These are phyloP conservation scores for Ganoderma multipileum DNA, from an alignment of 1,284 basidiomycete species.

Conservation along the genomic window DNA sequence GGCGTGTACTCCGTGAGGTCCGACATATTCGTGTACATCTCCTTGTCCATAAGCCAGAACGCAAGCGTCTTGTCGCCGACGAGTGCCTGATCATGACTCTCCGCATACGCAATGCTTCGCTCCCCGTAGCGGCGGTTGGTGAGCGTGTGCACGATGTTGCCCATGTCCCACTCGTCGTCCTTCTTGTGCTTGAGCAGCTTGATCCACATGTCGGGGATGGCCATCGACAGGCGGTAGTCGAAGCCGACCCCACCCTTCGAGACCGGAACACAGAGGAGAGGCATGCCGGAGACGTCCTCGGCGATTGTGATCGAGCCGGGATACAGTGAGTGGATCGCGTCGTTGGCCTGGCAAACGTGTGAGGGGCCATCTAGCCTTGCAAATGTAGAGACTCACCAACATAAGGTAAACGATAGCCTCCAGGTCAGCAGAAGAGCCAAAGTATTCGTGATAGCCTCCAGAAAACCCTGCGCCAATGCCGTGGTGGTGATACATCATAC, in stretches of 20 bases:
- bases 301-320: constrained; percentile 90
- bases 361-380: neutral
- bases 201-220: constrained; percentile 99
- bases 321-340: constrained; percentile 84
- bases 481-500: constrained; percentile 98
- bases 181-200: constrained; percentile 93
- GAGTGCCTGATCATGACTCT: constrained; percentile 97
- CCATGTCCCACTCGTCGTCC: constrained; percentile 92
- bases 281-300: constrained; percentile 99
- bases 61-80: constrained; percentile 98
- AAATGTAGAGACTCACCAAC: constrained; percentile 69
- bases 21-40: constrained; percentile 99
- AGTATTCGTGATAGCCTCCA: constrained; percentile 98
- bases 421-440: constrained; percentile 84
- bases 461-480: constrained; percentile 98
- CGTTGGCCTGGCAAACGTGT: constrained; percentile 76
- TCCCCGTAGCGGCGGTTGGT: constrained; percentile 91
- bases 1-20: constrained; percentile 88
- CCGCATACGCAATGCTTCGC: constrained; percentile 94
- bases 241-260: constrained; percentile 92
- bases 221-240: constrained; percentile 98
- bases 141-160: constrained; percentile 88
- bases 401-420: constrained; percentile 96
- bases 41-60: constrained; percentile 99
- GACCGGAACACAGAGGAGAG: constrained; percentile 86